Conservation (phyloP, 2,329 filamentous ascomycete species). For the Phialophora verrucosa region DNA sequence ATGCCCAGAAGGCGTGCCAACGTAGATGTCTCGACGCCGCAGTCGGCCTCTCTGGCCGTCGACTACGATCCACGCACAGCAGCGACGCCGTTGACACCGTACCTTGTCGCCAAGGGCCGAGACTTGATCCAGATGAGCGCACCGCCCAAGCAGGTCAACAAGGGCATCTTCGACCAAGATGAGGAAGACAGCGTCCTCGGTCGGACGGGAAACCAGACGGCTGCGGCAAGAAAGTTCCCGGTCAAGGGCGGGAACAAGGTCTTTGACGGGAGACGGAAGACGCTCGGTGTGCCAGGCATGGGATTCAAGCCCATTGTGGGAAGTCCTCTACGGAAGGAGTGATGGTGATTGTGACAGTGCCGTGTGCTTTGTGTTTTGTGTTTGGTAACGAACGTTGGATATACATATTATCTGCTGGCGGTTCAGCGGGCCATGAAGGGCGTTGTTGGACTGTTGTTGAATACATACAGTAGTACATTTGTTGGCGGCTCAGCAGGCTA, state of each 20-base stretch:
- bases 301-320: slow-evolving; percentile 77
- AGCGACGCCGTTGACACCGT: slow-evolving; percentile 45
- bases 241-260: slow-evolving; percentile 59
- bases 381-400: neutral
- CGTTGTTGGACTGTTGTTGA: no score
- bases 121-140: slow-evolving; percentile 58
- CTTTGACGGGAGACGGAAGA: slow-evolving; percentile 76
- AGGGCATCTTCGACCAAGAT: slow-evolving; percentile 50
- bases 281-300: slow-evolving; percentile 51
- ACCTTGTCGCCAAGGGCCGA: slow-evolving; percentile 51
- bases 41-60: slow-evolving; percentile 22
- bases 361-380: neutral
- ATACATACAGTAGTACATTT: no score
- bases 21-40: slow-evolving; percentile 12
- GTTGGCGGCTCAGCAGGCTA: no score
- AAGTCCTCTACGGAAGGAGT: slow-evolving; percentile 64
- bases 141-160: slow-evolving; percentile 58
- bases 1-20: neutral
- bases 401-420: no score
- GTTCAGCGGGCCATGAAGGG: no score
- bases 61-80: slow-evolving; percentile 40
- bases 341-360: neutral
- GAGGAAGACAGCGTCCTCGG: slow-evolving; percentile 34
- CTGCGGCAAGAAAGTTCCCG: slow-evolving; percentile 27
- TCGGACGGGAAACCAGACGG: slow-evolving; percentile 19